Conservation (phyloP, 768 basidiomycete genomes). For the Pleurotus ostreatus region DNA sequence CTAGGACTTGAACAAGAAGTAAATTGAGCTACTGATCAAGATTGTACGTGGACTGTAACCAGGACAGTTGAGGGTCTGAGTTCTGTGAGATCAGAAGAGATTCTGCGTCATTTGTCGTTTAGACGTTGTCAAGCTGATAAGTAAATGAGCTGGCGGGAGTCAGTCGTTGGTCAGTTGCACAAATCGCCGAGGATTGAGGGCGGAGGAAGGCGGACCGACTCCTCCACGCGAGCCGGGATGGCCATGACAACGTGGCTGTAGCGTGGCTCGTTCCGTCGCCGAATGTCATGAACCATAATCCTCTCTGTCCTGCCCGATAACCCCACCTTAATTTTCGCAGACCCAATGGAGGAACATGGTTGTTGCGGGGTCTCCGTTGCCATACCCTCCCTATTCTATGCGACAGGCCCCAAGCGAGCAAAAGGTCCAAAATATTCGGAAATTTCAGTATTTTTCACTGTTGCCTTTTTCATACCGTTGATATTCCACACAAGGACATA, state of each 20-base stretch:
- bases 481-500: neutral
- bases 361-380: slow-evolving; percentile 1
- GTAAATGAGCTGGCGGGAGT: neutral
- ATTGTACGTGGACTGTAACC: too few relatives aligned
- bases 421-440: neutral
- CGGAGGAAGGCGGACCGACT: neutral
- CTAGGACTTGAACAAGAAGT: too few relatives aligned
- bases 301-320: neutral
- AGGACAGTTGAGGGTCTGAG: too few relatives aligned
- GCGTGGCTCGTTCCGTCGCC: slow-evolving; percentile 4
- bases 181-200: neutral
- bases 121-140: slow-evolving; percentile 7
- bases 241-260: slow-evolving; percentile 5
- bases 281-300: neutral
- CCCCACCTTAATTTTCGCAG: neutral
- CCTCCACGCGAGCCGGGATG: slow-evolving; percentile 2
- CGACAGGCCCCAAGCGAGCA: neutral
- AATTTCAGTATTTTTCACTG: neutral
- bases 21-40: too few relatives aligned
- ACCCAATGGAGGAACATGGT: neutral
- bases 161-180: neutral
- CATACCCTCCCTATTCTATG: neutral
- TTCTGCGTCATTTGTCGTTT: slow-evolving; percentile 2
- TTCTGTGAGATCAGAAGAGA: neutral
- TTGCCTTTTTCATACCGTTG: neutral